Conservation (phyloP, 768 basidiomycete species). For the Lyophyllum decastes region DNA sequence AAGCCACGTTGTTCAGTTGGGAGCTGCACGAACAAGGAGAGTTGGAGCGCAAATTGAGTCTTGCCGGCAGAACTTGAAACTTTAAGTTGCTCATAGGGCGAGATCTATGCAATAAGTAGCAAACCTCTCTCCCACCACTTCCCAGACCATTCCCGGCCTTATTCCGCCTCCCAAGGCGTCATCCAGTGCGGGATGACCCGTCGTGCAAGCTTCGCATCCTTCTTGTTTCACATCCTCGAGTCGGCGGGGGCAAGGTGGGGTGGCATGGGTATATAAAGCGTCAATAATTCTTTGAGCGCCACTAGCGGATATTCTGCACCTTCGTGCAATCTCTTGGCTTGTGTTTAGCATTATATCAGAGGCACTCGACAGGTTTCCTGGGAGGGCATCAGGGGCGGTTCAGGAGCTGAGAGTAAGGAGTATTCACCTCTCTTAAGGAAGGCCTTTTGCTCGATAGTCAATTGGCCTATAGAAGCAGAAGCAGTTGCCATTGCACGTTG, state of each 20-base stretch:
- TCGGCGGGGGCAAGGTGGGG: constrained; percentile 36
- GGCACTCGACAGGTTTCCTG: constrained; percentile 51
- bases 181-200: constrained; percentile 76
- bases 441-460: constrained; percentile 9
- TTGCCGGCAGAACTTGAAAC: constrained; percentile 84
- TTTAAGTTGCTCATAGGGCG: neutral
- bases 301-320: constrained; percentile 50
- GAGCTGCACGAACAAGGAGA: constrained; percentile 78
- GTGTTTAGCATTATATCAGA: constrained; percentile 52
- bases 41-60: constrained; percentile 87
- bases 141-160: constrained; percentile 79
- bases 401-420: neutral
- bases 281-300: constrained; percentile 55
- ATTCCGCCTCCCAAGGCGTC: constrained; percentile 77
- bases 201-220: constrained; percentile 57
- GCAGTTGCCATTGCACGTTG: neutral
- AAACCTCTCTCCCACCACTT: constrained; percentile 88
- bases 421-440: constrained; percentile 32
- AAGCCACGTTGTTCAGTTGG: constrained; percentile 57
- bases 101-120: constrained; percentile 6
- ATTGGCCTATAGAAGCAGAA: neutral
- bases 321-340: constrained; percentile 53
- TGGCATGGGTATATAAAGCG: constrained; percentile 42
- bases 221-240: constrained; percentile 40
- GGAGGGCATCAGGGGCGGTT: neutral